phyloP scores from a whole-genome alignment of 1,284 basidiomycete species.

The Fomitopsis pinicola region DNA sequence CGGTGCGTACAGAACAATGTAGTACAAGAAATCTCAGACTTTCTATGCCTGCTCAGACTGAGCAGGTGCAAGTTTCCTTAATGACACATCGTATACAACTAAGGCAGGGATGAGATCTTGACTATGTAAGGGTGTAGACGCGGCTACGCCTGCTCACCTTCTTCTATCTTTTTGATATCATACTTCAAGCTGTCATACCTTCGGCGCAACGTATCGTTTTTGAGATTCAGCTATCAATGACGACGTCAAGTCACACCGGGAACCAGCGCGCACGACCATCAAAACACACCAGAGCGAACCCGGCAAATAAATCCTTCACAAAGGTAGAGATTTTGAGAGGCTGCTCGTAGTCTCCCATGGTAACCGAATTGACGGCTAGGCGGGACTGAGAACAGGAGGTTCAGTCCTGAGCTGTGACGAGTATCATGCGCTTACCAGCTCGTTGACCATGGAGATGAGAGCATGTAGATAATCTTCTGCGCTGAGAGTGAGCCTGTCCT shows the following conservation, averaged over 20 bases:
- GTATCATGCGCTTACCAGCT: constrained; percentile 48
- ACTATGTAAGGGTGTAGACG: neutral
- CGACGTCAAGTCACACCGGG: neutral
- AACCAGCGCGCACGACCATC: constrained; percentile 28
- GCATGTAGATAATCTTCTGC: constrained; percentile 87
- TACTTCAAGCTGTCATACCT: constrained; percentile 83
- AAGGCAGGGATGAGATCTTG: neutral
- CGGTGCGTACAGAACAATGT: no score
- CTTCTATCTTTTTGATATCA: constrained; percentile 87
- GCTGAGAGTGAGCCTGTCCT: constrained; percentile 59
- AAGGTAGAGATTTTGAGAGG: constrained; percentile 78
- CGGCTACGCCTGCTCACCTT: constrained; percentile 44
- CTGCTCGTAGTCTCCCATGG: constrained; percentile 75
- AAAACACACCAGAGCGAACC: constrained; percentile 77
- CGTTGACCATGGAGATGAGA: constrained; percentile 76
- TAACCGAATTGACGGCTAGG: constrained; percentile 79
- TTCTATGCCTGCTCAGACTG: neutral
- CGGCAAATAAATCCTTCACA: constrained; percentile 78
- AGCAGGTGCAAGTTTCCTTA: constrained; percentile 56
- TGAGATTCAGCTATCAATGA: constrained; percentile 70
- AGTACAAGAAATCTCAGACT: neutral
- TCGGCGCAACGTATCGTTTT: constrained; percentile 76
- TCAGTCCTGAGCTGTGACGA: neutral
- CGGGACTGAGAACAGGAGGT: constrained; percentile 51
- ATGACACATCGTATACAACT: constrained; percentile 85